Base-by-base conservation (phyloP, 768 basidiomycete genomes). In the Trametes cingulata region DNA sequence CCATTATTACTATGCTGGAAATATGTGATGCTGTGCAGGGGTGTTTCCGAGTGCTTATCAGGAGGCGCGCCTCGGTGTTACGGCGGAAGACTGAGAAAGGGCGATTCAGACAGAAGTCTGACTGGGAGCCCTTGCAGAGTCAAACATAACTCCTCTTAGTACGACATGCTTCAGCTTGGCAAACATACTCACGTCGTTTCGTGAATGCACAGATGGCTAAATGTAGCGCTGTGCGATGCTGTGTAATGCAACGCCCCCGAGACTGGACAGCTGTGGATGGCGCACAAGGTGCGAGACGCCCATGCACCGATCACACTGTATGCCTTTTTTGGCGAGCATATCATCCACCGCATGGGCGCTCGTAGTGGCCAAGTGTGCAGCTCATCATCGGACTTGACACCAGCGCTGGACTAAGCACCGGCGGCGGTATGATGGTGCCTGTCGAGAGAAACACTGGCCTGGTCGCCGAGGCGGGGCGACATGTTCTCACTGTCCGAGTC, bases 1-100 rank as follows among this genome's bases (percentile, higher is more conserved):
- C 91, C 91, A 93, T 92, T 27, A 37, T 9, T 35, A 27, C 6
- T 17, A 14, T 29, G 15, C 8, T 6, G 13, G 25, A 5, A 12
- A 47, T 6, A 48, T 17, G 46, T 33, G 15, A 15, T 8, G 46
- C 24, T 24, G 3, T 45, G 43, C 14, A 33, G 29, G 29, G 10
- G 29, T 33, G 29, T 33, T 33, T 4, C 6, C 29, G 29, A 33
- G n/a, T n/a, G n/a, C n/a, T 33, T 33, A 33, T 33, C 29, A 33
- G 29, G 29, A 5, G 4, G 6, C 29, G 29, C 29, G 4, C 6
- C 6, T 10, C 29, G 29, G 29, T 33, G 6, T 4, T 5, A 33
- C 4, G 29, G 29, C 29, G 29, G 29, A 4, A 33, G 29, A n/a
- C n/a, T n/a, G n/a, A n/a, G n/a, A n/a, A n/a, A n/a, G n/a, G n/a